A percentile compares a stretch with the other conserved stretches of the same genome.
These are phyloP conservation scores for Sugiyamaella xylanicola DNA, from an alignment of 1,139 yeast species.

Conservation along the genomic window DNA sequence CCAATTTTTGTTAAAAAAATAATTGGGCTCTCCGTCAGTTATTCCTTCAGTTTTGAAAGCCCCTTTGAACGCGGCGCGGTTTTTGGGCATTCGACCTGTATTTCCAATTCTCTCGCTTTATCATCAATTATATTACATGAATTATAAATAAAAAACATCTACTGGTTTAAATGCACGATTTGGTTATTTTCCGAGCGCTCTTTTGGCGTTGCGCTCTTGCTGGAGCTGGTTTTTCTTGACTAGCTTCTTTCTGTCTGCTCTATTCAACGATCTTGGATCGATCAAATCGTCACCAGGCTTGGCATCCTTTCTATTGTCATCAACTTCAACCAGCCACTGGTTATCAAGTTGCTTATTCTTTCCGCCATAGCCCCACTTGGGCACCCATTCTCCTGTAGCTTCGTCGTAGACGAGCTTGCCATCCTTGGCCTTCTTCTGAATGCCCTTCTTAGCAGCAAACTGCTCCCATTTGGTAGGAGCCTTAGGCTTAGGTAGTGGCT, in stretches of 20 bases:
- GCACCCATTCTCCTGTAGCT: conserved; percentile 90
- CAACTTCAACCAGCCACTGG: conserved; percentile 97
- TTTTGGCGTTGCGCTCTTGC: conserved; percentile 70
- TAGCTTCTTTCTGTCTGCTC: conserved; percentile 82
- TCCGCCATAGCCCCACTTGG: conserved; percentile 98
- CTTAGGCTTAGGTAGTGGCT: conserved; percentile 89
- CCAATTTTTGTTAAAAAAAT: conserved; percentile 25
- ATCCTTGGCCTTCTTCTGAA: conserved; percentile 82
- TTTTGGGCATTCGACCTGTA: neutral
- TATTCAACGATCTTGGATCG: conserved; percentile 79
- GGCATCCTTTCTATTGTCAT: conserved; percentile 58
- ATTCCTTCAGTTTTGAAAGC: too few species aligned
- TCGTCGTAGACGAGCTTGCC: conserved; percentile 93
- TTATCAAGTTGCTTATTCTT: conserved; percentile 80
- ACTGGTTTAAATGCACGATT: neutral
- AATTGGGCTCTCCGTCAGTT: too few species aligned
- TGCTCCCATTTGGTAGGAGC: conserved; percentile 95
- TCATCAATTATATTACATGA: neutral
- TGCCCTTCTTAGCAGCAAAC: conserved; percentile 95
- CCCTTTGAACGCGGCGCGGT: too few species aligned
- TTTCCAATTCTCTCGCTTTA: neutral
- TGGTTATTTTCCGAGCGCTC: conserved; percentile 29
- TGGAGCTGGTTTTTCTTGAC: conserved; percentile 85
- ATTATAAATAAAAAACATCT: conserved; percentile 1
- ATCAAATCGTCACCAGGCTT: conserved; percentile 63